Evolutionary conservation across 345 rosid species (phyloP).

Genomic region (Gynandropsis gynandra): DNA sequence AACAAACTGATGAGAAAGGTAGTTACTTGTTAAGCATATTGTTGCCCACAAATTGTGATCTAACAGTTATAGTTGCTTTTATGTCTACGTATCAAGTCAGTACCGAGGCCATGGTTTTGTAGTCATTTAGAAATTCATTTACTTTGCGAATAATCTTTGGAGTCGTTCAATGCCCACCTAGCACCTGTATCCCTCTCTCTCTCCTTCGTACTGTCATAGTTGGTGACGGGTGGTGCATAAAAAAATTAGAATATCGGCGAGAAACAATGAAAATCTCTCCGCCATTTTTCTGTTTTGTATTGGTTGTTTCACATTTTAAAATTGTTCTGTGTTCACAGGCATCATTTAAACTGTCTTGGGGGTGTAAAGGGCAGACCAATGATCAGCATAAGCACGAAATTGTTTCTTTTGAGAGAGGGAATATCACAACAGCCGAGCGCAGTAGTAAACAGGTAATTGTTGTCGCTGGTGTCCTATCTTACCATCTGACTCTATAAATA

Average conservation of each 20-base stretch:
- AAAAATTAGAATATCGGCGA: not conserved
- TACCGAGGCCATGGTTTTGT: too few relatives aligned
- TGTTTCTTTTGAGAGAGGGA: constrained; percentile 92
- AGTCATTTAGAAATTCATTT: too few relatives aligned
- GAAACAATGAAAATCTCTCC: not conserved
- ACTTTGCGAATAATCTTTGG: too few relatives aligned
- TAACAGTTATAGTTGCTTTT: not conserved
- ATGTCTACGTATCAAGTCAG: constrained; percentile 4
- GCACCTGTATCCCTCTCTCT: too few relatives aligned
- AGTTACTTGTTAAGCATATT: constrained; percentile 12
- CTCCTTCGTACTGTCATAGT: too few relatives aligned
- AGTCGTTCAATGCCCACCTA: too few relatives aligned
- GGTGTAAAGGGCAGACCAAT: constrained; percentile 70
- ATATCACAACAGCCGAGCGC: constrained; percentile 84
- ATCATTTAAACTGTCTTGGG: constrained; percentile 94
- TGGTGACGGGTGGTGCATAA: too few relatives aligned
- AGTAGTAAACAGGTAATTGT: constrained; percentile 79
- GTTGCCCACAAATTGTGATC: too few relatives aligned
- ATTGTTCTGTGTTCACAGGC: constrained; percentile 49
- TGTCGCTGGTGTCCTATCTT: constrained; percentile 1
- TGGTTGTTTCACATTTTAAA: not conserved
- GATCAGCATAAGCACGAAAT: constrained; percentile 93
- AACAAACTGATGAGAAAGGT: constrained; percentile 79
- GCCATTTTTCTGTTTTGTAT: not conserved
- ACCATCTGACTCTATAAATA: not conserved